Evolutionary conservation across 257 asterid species (phyloP), one percentile per base, ranked within the genome.

Genomic region (Ballota nigra): DNA sequence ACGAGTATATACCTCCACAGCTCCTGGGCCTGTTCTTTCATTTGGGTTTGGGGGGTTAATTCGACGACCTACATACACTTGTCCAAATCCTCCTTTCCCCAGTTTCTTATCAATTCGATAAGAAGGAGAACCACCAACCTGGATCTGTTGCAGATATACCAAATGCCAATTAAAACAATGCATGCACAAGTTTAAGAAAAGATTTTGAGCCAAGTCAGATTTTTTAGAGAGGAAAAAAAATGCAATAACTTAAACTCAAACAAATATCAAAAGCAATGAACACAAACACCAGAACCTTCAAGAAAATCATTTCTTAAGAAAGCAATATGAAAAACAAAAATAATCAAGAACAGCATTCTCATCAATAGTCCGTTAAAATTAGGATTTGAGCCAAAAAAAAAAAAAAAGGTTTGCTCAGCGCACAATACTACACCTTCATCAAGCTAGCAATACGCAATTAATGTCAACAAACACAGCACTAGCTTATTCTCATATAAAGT

Each of bases 61-160:
- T 40, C 95, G 86, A 7, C 96, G 90, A 69, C 98, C 98, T 55
- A 91, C 95, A 82, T 77, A 87, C 29, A 94, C 98, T 81, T 94
- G 98, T 38, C 98, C 98, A 79, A 94, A 94, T 29, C 97, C 98
- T 69, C 98, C 97, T 83, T 93, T 91, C 47, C 98, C 98, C 60
- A 93, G 86, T 79, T 87, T 93, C 81, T 66, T 83, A 9, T 86
- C 97, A 60, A 85, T 70, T 73, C 80, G 79, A 73, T 93, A 93
- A 0, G 83, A 77, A 24, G 96, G 98, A 58, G 98, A 93, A 63
- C 93, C 89, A 73, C 96, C 96, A 69, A 93, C 94, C 81, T 86
- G 97, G 77, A 93, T 87, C 98, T 93, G 88, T 82, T 72, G 57
- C 49, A 68, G 13, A 40, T 40, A 78, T 69, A 82, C 36, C 19